phyloP scores from a whole-genome alignment of 208 protist genomes.

The Trypanosoma brucei region DNA sequence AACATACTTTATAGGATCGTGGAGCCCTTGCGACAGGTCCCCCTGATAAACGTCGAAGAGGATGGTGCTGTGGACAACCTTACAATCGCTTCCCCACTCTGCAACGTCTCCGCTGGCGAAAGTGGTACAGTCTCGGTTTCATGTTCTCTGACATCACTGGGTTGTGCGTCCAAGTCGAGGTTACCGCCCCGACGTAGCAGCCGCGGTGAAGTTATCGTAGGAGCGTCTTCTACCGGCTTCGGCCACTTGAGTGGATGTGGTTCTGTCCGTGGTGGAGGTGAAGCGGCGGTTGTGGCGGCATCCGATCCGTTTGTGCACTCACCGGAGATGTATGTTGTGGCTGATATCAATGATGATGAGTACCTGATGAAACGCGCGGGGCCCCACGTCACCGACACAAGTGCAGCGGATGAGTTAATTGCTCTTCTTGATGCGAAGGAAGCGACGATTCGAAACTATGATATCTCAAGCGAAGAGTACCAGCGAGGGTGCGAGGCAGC shows the following conservation, averaged over 20 bases:
- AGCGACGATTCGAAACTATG: conserved; percentile 5
- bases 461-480: conserved; percentile 19
- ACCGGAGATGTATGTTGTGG: conserved; percentile 42
- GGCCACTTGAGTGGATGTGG: neutral
- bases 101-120: neutral
- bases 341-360: conserved; percentile 81
- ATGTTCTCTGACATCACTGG: too few species aligned
- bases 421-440: conserved; percentile 16
- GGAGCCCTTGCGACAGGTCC: neutral
- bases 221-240: neutral
- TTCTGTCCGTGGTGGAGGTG: neutral
- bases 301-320: conserved; percentile 35
- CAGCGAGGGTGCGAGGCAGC: conserved; percentile 14
- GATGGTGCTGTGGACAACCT: neutral
- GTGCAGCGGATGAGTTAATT: conserved; percentile 13
- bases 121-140: neutral
- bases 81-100: neutral
- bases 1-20: neutral
- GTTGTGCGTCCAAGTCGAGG: neutral
- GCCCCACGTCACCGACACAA: conserved; percentile 18
- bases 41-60: neutral
- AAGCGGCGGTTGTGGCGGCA: neutral
- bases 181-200: neutral
- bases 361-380: conserved; percentile 48
- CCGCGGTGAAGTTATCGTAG: neutral